Evolutionary conservation across 306 rosid species (phyloP).

Genomic region (Begonia loranthoides): DNA sequence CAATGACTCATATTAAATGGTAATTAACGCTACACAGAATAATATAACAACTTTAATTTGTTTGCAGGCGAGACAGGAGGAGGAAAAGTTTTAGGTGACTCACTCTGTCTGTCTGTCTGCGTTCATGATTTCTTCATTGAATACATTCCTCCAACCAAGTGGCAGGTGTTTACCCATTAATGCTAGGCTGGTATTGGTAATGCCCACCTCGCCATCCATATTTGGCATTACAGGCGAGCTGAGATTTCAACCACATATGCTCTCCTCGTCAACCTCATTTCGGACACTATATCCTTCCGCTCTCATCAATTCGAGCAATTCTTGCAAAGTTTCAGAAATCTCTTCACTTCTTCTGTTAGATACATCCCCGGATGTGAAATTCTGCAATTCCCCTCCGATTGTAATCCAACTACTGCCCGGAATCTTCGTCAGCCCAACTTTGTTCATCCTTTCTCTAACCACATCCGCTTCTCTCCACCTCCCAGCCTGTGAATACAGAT

Average conservation of each 20-base stretch:
- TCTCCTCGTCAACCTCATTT: constrained; percentile 33
- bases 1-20: too few species aligned
- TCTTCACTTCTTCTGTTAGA: constrained; percentile 38
- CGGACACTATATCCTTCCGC: constrained; percentile 33
- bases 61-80: too few species aligned
- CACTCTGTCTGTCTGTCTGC: too few species aligned
- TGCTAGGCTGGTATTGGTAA: too few species aligned
- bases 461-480: constrained; percentile 69
- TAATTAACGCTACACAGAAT: too few species aligned
- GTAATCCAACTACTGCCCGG: constrained; percentile 71
- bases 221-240: too few species aligned
- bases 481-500: constrained; percentile 60
- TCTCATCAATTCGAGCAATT: constrained; percentile 44
- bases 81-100: too few species aligned
- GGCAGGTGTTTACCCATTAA: too few species aligned
- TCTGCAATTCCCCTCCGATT: constrained; percentile 31
- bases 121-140: too few species aligned
- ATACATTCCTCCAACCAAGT: too few species aligned
- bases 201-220: too few species aligned
- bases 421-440: constrained; percentile 48
- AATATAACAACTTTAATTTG: too few species aligned
- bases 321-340: constrained; percentile 39
- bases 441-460: constrained; percentile 51
- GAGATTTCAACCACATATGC: constrained; percentile 10
- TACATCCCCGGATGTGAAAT: constrained; percentile 36